Percentiles rank a stretch among this genome's conserved stretches.
Evolutionary conservation across 179 eudicot genomes (phyloP).

Genomic region (Spergularia azorica): DNA sequence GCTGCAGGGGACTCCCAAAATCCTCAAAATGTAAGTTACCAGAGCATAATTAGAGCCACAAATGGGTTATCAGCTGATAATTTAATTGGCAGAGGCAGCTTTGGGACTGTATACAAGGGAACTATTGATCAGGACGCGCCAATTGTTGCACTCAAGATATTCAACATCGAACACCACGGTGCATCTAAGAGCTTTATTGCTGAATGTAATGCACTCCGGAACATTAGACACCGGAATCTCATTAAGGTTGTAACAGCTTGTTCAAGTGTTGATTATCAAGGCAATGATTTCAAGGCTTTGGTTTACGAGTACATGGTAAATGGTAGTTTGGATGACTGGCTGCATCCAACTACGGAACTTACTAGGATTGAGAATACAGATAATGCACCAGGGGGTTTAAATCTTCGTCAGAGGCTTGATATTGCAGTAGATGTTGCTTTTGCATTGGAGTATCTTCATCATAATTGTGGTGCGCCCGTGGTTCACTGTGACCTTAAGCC

Average conservation of each 20-base stretch:
- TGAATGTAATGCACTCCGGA: constrained; percentile 33
- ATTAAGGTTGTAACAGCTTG: constrained; percentile 32
- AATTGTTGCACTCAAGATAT: constrained; percentile 30
- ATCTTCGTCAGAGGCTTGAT: constrained; percentile 24
- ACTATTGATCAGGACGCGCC: background rate
- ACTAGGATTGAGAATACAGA: background rate
- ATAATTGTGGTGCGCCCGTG: constrained; percentile 13
- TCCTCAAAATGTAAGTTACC: constrained; percentile 24
- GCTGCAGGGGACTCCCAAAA: background rate
- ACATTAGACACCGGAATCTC: constrained; percentile 35
- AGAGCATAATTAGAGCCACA: constrained; percentile 30
- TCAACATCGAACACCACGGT: constrained; percentile 23
- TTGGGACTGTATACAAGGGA: constrained; percentile 38
- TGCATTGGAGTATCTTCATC: constrained; percentile 35
- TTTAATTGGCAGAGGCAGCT: constrained; percentile 32
- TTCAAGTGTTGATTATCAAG: constrained; percentile 26
- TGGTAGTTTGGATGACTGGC: constrained; percentile 34
- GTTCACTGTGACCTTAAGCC: constrained; percentile 42
- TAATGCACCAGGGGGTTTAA: constrained; percentile 13
- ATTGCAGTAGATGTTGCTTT: constrained; percentile 28
- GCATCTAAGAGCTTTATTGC: constrained; percentile 28
- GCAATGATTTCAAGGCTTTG: constrained; percentile 32
- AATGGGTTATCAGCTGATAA: constrained; percentile 32
- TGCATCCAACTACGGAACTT: constrained; percentile 10
- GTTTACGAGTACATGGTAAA: constrained; percentile 32